A percentile compares a stretch with the other conserved stretches of the same genome.
Evolutionary conservation across 1,139 yeast species (phyloP).

Genomic region (Lipomyces yarrowii): DNA sequence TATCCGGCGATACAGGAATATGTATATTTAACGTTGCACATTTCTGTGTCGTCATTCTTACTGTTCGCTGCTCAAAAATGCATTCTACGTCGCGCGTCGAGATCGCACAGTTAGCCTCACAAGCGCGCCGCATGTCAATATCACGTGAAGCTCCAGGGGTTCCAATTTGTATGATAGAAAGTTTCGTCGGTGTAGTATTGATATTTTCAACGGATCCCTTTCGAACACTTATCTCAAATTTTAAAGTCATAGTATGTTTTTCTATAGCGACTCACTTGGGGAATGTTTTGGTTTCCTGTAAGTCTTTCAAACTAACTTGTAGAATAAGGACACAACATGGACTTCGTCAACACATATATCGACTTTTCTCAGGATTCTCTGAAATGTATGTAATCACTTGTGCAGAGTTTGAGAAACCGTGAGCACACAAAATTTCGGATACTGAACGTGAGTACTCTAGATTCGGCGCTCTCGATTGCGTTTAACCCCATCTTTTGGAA

Average conservation of each 20-base stretch:
- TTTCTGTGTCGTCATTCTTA: background rate
- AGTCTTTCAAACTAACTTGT: background rate
- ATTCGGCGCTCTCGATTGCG: conserved; percentile 57
- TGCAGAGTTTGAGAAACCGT: background rate
- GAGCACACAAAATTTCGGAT: background rate
- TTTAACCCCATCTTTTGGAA: conserved; percentile 98
- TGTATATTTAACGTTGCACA: background rate
- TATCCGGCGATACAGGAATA: background rate
- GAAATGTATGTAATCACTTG: conserved; percentile 6
- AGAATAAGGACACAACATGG: conserved; percentile 2
- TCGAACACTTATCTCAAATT: background rate
- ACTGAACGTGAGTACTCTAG: conserved; percentile 4
- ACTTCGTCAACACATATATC: conserved; percentile 5
- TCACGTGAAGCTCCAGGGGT: too few relatives aligned
- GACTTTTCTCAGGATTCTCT: conserved; percentile 25
- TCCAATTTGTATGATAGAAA: too few relatives aligned
- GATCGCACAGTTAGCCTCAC: background rate
- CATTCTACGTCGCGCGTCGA: background rate
- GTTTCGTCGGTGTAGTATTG: too few relatives aligned
- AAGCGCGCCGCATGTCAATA: background rate
- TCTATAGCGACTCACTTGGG: background rate
- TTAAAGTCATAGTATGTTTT: background rate
- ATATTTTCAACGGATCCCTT: background rate
- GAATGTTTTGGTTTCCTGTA: background rate
- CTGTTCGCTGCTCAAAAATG: too few relatives aligned